Conservation (phyloP, 805 yeast species). For the Zygosaccharomyces bisporus region DNA sequence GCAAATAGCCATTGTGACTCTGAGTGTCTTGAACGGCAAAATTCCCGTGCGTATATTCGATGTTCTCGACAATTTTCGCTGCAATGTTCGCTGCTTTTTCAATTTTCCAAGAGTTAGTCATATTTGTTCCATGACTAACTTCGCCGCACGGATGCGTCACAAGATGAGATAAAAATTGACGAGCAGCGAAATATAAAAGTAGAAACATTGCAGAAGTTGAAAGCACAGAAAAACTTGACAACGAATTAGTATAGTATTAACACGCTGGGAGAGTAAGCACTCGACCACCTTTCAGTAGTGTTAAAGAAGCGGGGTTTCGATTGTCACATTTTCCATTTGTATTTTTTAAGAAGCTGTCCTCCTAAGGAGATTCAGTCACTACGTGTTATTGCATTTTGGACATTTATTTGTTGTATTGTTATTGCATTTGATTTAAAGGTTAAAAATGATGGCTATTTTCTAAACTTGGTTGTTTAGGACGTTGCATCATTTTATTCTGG, state of each 20-base stretch:
- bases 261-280: not conserved
- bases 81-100: not conserved
- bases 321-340: not conserved
- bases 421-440: constrained; percentile 3
- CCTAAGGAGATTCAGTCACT: not conserved
- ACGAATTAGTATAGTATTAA: not conserved
- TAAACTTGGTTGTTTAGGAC: not conserved
- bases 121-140: constrained; percentile 4
- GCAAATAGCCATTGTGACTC: too few species aligned
- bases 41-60: not conserved
- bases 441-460: constrained; percentile 1
- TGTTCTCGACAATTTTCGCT: not conserved
- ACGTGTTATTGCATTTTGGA: constrained; percentile 1
- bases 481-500: not conserved
- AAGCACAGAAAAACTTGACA: too few species aligned
- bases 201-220: too few species aligned
- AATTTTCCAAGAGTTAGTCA: constrained; percentile 1
- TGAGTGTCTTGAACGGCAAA: too few species aligned
- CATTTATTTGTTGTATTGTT: constrained; percentile 1
- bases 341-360: not conserved
- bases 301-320: too few species aligned
- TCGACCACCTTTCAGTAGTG: not conserved
- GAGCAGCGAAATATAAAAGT: not conserved
- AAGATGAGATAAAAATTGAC: not conserved
- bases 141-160: constrained; percentile 5